Percentiles rank a stretch among this genome's conserved stretches.
Evolutionary conservation across 2,329 filamentous ascomycete genomes (phyloP).

Genomic region (Calonectria leucothoes): DNA sequence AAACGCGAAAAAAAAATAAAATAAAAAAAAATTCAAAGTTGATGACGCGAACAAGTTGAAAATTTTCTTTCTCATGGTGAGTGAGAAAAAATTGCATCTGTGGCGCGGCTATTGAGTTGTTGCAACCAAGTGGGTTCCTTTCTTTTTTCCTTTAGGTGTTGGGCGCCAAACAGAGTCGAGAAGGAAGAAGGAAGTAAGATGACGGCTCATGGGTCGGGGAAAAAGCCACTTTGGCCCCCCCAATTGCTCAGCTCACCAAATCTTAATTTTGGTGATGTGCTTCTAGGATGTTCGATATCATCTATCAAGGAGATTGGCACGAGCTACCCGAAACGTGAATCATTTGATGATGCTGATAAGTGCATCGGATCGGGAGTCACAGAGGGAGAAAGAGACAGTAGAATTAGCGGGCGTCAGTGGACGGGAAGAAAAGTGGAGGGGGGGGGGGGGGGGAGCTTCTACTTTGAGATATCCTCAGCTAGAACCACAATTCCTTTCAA

Average conservation of each 20-base stretch:
- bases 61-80: neutral
- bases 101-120: neutral
- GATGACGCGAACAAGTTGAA: conserved; percentile 4
- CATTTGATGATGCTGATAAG: neutral
- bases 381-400: too few species aligned
- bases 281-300: neutral
- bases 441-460: neutral
- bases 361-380: neutral
- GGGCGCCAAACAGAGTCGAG: neutral
- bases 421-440: neutral
- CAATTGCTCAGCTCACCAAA: neutral
- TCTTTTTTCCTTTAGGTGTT: neutral
- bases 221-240: neutral
- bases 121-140: neutral
- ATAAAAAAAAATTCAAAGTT: neutral
- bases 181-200: neutral
- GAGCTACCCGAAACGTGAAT: neutral
- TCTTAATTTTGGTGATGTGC: neutral
- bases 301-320: neutral
- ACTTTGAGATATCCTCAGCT: neutral
- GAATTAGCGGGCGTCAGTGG: neutral
- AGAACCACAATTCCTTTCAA: conserved; percentile 4
- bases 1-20: too few species aligned
- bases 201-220: neutral
- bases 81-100: neutral